Percentiles rank a stretch among this genome's conserved stretches.
Evolutionary conservation across 163 green algal genomes (phyloP).

Genomic region (Chloroidium sp.): DNA sequence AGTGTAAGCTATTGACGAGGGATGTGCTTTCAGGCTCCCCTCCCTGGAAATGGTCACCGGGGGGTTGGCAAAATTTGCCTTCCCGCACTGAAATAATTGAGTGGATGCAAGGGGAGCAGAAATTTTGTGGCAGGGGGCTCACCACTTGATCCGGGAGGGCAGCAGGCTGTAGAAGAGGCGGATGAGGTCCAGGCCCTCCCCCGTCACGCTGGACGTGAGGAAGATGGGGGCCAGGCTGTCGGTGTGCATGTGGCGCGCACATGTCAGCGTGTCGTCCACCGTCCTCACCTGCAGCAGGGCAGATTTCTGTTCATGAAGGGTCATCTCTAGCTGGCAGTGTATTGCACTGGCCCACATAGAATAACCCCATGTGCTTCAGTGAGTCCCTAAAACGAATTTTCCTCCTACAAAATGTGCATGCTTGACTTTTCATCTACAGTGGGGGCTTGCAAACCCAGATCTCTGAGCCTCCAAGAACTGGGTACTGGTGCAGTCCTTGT

Average conservation of each 20-base stretch:
- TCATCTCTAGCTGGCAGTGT: not conserved
- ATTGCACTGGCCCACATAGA: not conserved
- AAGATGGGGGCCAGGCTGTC: slow-evolving; percentile 86
- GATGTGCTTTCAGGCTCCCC: no score
- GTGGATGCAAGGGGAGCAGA: no score
- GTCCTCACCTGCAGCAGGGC: slow-evolving; percentile 28
- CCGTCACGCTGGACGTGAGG: slow-evolving; percentile 77
- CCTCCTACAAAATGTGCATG: no score
- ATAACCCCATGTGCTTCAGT: not conserved
- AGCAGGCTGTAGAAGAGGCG: slow-evolving; percentile 83
- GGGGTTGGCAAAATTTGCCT: no score
- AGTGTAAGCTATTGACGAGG: no score
- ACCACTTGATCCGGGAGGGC: slow-evolving; percentile 67
- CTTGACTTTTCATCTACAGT: no score
- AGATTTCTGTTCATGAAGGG: not conserved
- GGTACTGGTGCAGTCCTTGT: no score
- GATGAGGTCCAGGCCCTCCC: slow-evolving; percentile 72
- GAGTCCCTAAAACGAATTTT: not conserved
- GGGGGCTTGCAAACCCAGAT: no score
- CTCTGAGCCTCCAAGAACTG: no score
- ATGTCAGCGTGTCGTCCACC: slow-evolving; percentile 72
- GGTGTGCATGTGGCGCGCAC: slow-evolving; percentile 72
- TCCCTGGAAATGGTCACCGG: no score
- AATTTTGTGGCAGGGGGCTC: not conserved
- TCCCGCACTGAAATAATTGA: no score